Conservation (phyloP, 768 basidiomycete species). For the Leccinum disarticulatum region DNA sequence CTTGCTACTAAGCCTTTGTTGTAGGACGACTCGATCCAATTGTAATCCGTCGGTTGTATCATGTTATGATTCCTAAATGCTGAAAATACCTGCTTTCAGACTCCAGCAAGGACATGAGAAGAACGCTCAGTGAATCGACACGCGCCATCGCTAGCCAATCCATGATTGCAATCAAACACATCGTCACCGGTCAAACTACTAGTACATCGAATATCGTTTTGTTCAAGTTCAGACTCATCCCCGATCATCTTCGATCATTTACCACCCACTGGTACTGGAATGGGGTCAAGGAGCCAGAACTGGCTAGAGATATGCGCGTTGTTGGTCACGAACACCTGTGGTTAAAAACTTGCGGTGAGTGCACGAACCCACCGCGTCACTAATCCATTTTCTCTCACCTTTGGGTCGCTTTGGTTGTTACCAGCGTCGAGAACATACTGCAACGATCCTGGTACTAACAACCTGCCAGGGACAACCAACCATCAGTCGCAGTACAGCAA, state of each 20-base stretch:
- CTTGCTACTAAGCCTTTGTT: too few relatives aligned
- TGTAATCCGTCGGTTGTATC: too few relatives aligned
- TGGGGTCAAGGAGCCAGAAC: background rate
- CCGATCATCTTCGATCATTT: background rate
- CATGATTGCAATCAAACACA: background rate
- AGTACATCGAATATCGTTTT: background rate
- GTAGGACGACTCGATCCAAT: too few relatives aligned
- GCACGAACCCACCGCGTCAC: background rate
- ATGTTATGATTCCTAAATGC: background rate
- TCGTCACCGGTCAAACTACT: background rate
- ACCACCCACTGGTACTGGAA: too few relatives aligned
- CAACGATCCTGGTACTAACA: background rate
- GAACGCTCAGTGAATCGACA: background rate
- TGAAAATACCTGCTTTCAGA: background rate
- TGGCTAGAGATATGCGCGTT: conserved; percentile 4
- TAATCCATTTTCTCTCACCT: background rate
- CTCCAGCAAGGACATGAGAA: background rate
- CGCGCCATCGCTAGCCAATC: too few relatives aligned
- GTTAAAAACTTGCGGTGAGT: background rate
- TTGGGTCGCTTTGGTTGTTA: background rate
- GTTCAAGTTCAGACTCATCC: background rate
- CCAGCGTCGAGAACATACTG: conserved; percentile 5
- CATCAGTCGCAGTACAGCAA: background rate
- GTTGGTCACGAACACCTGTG: conserved; percentile 2
- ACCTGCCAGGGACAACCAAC: background rate